Evolutionary conservation across 1,284 basidiomycete species (phyloP).

Genomic region (Papiliotrema flavescens): DNA sequence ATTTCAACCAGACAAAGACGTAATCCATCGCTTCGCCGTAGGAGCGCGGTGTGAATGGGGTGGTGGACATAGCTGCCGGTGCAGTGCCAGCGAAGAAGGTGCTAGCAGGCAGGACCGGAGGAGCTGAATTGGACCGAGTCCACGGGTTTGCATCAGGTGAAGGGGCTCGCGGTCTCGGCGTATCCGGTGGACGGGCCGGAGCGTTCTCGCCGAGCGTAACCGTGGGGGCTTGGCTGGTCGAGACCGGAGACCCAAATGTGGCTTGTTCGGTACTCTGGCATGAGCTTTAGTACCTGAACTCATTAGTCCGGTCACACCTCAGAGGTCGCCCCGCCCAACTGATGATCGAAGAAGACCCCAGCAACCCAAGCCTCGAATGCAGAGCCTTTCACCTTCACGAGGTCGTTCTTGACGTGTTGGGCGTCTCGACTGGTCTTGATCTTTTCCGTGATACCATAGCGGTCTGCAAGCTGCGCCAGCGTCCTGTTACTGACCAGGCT

Average conservation of each 20-base stretch:
- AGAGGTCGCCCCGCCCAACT: not conserved
- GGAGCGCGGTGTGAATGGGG: not conserved
- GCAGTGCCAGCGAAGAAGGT: not conserved
- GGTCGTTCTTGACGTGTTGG: constrained; percentile 9
- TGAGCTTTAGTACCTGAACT: too few species aligned
- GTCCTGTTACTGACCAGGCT: constrained; percentile 31
- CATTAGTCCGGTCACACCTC: too few species aligned
- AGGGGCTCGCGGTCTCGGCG: not conserved
- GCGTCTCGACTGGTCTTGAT: constrained; percentile 15
- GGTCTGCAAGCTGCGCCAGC: constrained; percentile 28
- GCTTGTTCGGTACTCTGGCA: too few species aligned
- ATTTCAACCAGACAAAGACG: constrained; percentile 20
- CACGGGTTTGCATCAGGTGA: not conserved
- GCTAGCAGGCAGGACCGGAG: not conserved
- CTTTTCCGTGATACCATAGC: constrained; percentile 22
- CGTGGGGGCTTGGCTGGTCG: too few species aligned
- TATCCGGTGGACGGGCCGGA: not conserved
- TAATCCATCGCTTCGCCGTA: constrained; percentile 25
- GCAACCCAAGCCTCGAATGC: constrained; percentile 41
- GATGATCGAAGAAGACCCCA: constrained; percentile 32
- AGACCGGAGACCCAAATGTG: too few species aligned
- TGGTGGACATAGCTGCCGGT: not conserved
- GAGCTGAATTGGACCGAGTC: not conserved
- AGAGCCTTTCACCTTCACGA: constrained; percentile 24
- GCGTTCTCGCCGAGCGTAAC: too few species aligned